A percentile compares a stretch with the other conserved stretches of the same genome.
These are phyloP conservation scores for Diaporthe batatas DNA, from an alignment of 2,329 filamentous ascomycete genomes.

Conservation along the genomic window DNA sequence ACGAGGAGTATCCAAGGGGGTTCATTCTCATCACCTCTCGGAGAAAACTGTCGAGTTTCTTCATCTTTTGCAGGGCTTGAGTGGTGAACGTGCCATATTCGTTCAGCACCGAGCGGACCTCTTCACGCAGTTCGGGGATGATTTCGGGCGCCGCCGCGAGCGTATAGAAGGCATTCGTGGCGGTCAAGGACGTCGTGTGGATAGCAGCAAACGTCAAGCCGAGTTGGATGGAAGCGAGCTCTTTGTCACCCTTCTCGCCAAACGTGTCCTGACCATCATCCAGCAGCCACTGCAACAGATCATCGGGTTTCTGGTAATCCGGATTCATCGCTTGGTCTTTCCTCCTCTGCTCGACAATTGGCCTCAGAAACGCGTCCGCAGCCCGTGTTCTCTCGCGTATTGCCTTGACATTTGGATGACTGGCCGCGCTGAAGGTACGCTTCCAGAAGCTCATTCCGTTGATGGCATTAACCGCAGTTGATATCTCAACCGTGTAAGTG, in stretches of 20 bases:
- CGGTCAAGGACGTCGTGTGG: conserved; percentile 62
- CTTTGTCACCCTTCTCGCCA: conserved; percentile 49
- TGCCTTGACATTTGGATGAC: conserved; percentile 52
- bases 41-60: conserved; percentile 51
- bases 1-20: conserved; percentile 53
- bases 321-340: conserved; percentile 44
- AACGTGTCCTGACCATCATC: conserved; percentile 54
- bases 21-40: conserved; percentile 50
- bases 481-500: conserved; percentile 60
- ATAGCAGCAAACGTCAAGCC: conserved; percentile 63
- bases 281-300: conserved; percentile 63
- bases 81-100: conserved; percentile 50
- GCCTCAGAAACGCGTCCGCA: conserved; percentile 53
- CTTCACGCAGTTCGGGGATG: conserved; percentile 63
- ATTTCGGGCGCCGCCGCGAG: conserved; percentile 64
- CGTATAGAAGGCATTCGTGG: conserved; percentile 65
- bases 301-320: conserved; percentile 54
- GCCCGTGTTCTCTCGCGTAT: conserved; percentile 51
- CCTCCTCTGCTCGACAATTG: conserved; percentile 51
- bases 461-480: conserved; percentile 52
- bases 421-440: conserved; percentile 51
- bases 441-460: conserved; percentile 49
- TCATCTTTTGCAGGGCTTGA: conserved; percentile 50
- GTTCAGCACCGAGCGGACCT: conserved; percentile 57
- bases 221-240: conserved; percentile 58